phyloP scores from a whole-genome alignment of 352 stramenopile species.

The Plasmopara viticola region DNA sequence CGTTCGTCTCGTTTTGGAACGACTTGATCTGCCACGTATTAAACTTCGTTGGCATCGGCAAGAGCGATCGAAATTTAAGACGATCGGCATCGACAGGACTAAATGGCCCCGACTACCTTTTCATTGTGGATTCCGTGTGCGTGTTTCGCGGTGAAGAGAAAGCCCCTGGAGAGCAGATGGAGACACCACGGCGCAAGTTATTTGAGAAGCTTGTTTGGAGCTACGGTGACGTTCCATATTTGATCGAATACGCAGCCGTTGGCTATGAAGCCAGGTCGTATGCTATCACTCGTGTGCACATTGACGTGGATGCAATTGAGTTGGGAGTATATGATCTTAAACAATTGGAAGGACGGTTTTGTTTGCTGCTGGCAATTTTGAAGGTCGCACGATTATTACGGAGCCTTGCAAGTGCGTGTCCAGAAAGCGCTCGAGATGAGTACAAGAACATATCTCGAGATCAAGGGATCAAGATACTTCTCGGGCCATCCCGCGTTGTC shows the following conservation, averaged over 20 bases:
- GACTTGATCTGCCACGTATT: slow-evolving; percentile 21
- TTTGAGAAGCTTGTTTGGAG: slow-evolving; percentile 24
- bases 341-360: slow-evolving; percentile 9
- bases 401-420: slow-evolving; percentile 24
- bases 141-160: slow-evolving; percentile 18
- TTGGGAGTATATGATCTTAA: slow-evolving; percentile 12
- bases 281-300: slow-evolving; percentile 9
- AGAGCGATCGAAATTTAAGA: slow-evolving; percentile 18
- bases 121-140: slow-evolving; percentile 21
- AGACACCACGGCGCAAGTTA: slow-evolving; percentile 16
- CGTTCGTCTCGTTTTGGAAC: slow-evolving; percentile 31
- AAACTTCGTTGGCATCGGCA: slow-evolving; percentile 19
- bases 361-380: slow-evolving; percentile 25
- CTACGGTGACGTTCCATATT: slow-evolving; percentile 29
- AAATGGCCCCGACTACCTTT: slow-evolving; percentile 15
- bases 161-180: slow-evolving; percentile 15
- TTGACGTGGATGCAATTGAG: slow-evolving; percentile 5
- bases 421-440: slow-evolving; percentile 23
- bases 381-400: slow-evolving; percentile 22
- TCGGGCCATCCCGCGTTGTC: slow-evolving; percentile 20
- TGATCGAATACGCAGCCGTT: slow-evolving; percentile 32
- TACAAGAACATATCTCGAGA: slow-evolving; percentile 13
- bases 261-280: slow-evolving; percentile 24
- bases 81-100: slow-evolving; percentile 15
- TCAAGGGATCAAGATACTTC: slow-evolving; percentile 13